These are phyloP conservation scores for Colletotrichum agaves DNA, from an alignment of 2,329 filamentous ascomycete species.

Conservation along the genomic window DNA sequence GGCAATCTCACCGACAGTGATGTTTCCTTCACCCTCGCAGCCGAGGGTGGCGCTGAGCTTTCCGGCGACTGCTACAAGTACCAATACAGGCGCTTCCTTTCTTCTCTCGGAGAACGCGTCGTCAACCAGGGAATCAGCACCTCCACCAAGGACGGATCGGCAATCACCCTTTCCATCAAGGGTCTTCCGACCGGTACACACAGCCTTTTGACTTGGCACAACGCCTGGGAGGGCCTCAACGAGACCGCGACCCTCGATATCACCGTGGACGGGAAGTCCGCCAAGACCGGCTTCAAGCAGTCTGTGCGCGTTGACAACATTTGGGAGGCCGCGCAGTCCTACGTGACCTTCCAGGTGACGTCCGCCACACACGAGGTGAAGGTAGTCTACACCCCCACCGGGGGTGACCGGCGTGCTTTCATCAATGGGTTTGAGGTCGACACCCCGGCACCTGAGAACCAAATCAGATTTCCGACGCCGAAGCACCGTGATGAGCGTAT, in stretches of 20 bases:
- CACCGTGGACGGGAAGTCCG: constrained; percentile 41
- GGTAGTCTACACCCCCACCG: constrained; percentile 41
- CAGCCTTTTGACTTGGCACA: constrained; percentile 45
- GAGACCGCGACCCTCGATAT: constrained; percentile 41
- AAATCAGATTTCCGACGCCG: constrained; percentile 44
- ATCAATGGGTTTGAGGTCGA: constrained; percentile 48
- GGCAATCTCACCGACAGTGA: constrained; percentile 21
- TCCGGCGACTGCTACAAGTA: constrained; percentile 43
- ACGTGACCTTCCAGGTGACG: constrained; percentile 41
- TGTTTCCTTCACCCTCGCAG: constrained; percentile 23
- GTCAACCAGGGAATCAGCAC: constrained; percentile 44
- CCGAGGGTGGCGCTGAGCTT: constrained; percentile 35
- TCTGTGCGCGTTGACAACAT: constrained; percentile 45
- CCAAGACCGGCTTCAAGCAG: constrained; percentile 35
- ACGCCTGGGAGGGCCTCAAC: constrained; percentile 44
- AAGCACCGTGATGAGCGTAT: constrained; percentile 45
- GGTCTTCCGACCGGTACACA: constrained; percentile 44
- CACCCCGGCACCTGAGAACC: constrained; percentile 38
- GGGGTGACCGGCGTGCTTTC: constrained; percentile 41
- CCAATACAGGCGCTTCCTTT: constrained; percentile 41
- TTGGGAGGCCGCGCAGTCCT: constrained; percentile 45
- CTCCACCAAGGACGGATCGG: constrained; percentile 38
- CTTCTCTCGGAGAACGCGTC: constrained; percentile 45
- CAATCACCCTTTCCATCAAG: constrained; percentile 43
- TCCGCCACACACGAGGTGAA: constrained; percentile 40